Percentiles rank a stretch among this genome's conserved stretches.
phyloP scores from a whole-genome alignment of 192 early-diverging fungal genomes.

The Lunasporangiospora selenospora region DNA sequence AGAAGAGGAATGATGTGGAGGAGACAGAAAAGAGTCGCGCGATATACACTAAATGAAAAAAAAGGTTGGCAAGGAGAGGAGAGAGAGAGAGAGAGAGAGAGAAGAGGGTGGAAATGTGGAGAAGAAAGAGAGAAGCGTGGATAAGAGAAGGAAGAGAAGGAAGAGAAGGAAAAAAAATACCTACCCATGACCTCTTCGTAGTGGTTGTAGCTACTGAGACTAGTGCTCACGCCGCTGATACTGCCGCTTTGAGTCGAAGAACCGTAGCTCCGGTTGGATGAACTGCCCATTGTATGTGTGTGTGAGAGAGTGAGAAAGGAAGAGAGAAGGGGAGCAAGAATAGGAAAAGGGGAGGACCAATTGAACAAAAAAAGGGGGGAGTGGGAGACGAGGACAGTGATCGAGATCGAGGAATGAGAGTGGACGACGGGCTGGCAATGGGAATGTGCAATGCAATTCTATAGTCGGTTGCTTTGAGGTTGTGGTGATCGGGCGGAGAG shows the following conservation, averaged over 20 bases:
- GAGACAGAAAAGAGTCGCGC: too few species aligned
- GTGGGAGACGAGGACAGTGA: background rate
- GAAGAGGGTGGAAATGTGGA: too few species aligned
- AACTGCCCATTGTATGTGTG: background rate
- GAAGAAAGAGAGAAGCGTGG: too few species aligned
- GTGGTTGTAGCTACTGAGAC: slow-evolving; percentile 28
- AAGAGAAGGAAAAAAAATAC: background rate
- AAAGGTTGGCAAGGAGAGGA: too few species aligned
- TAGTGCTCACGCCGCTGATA: too few species aligned
- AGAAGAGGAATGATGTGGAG: too few species aligned
- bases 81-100: too few species aligned
- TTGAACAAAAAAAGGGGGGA: background rate
- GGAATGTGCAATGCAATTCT: background rate
- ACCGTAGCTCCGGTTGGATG: slow-evolving; percentile 30
- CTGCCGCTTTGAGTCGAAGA: slow-evolving; percentile 30
- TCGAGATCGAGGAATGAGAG: too few species aligned
- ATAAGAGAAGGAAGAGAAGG: too few species aligned
- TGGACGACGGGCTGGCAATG: background rate
- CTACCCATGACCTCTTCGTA: slow-evolving; percentile 29
- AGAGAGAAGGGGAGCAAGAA: background rate
- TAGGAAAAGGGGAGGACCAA: background rate
- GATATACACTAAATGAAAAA: too few species aligned
- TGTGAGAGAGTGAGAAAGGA: background rate
- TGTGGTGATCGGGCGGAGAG: background rate
- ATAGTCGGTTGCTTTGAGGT: background rate